Base-by-base conservation (phyloP, 1,139 yeast species). In the Candida neerlandica region DNA sequence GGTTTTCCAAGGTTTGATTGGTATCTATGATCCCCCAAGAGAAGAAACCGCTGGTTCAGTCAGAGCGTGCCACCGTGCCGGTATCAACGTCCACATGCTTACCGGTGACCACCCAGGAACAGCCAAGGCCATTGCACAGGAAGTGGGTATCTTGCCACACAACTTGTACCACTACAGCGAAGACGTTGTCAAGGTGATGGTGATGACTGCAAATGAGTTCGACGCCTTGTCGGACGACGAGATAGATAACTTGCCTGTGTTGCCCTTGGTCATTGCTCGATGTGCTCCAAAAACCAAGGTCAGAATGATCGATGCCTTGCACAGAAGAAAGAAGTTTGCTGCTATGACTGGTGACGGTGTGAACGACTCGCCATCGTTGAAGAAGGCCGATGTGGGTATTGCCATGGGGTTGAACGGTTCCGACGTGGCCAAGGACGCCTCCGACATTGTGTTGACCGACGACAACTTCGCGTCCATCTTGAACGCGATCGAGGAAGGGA, bases 341-440 rank as follows among this genome's bases (percentile, higher is more conserved):
- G 95, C 94, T 30, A 88, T 88, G 95, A 88, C 96, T 39, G 96
- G 95, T 58, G 95, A 88, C 65, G 95, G 95, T 57, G 92, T 87
- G 45, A 88, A 88, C 62, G 95, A 88, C 64, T 86, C 95, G 2
- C 96, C 95, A 14, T 83, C 90, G 3, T 75, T 88, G 66, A 86
- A 86, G 63, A 84, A 81, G 55, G 89, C 95, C 1, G 95, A 88
- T 66, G 90, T 88, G 49, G 96, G 96, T 57, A 86, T 72, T 58
- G 76, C 77, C 21, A 72, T 72, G 77, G 77, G 77, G 26, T 62
- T 72, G 52, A 71, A 71, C 51, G 77, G 77, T 4, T 79, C 84
- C 1, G 85, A 81, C 61, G 85, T 81, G 42, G 85, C 85, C 14
- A 77, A 81, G 54, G 75, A 80, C 51, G 85, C 85, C 1, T 76